These are phyloP conservation scores for Colletotrichum scovillei DNA, from an alignment of 2,329 filamentous ascomycete genomes.

Conservation along the genomic window DNA sequence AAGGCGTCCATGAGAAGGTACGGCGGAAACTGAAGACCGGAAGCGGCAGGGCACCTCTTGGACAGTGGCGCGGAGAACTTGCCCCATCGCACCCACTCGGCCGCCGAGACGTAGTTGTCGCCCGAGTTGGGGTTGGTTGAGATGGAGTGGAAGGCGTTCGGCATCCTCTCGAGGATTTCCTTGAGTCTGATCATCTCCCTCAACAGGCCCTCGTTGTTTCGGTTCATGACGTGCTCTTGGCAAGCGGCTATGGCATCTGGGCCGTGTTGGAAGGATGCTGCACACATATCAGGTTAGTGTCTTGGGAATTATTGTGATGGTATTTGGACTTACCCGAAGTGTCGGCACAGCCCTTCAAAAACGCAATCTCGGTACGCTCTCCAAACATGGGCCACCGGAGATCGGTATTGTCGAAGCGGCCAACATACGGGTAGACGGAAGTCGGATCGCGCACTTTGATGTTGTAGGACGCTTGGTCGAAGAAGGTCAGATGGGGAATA, in stretches of 20 bases:
- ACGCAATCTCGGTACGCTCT: constrained; percentile 62
- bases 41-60: constrained; percentile 61
- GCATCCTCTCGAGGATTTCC: constrained; percentile 64
- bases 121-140: constrained; percentile 63
- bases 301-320: not conserved
- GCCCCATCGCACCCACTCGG: constrained; percentile 62
- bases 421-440: constrained; percentile 61
- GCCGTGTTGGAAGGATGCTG: constrained; percentile 61
- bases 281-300: not conserved
- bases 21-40: constrained; percentile 63
- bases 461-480: constrained; percentile 65
- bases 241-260: constrained; percentile 63
- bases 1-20: constrained; percentile 67
- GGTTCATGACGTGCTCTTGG: constrained; percentile 65
- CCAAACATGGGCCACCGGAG: constrained; percentile 66
- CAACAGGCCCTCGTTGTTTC: constrained; percentile 61
- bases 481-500: constrained; percentile 63
- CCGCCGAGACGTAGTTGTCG: constrained; percentile 60
- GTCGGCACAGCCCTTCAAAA: constrained; percentile 61
- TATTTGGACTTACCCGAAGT: constrained; percentile 49
- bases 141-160: constrained; percentile 65
- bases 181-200: constrained; percentile 62
- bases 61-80: constrained; percentile 64
- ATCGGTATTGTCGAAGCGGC: constrained; percentile 64
- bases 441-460: constrained; percentile 60